Evolutionary conservation across 352 stramenopile genomes (phyloP), one percentile per base, ranked within the genome.

Genomic region (Saprolegnia parasitica): DNA sequence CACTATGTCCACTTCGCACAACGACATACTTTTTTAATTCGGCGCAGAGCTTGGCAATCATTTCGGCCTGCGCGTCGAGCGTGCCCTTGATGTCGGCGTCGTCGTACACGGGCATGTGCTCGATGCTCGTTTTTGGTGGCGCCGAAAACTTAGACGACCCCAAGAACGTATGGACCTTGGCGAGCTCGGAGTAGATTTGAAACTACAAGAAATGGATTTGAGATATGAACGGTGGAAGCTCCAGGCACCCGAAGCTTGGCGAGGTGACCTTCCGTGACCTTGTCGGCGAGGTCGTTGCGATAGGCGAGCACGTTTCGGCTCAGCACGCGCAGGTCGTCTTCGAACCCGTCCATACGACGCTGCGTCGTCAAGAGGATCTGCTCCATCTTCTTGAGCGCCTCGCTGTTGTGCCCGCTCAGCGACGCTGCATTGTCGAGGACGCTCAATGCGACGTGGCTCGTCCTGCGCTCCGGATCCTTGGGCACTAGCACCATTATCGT

Each of bases 11-110:
- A 45, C 15, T 13, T 55, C 8, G 13, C 65, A 15, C 50, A 20
- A 13, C 26, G 13, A 39, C 20, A 24, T 37, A 65, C 45, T 49
- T 62, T 56, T 78, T 86, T n/a, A 74, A 23, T 88, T 80, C 71
- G n/a, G 37, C 4, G 21, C 56, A 66, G 4, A 72, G 24, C 26
- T 64, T 55, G 13, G 52, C 56, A 56, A 72, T 66, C 65, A 72
- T 56, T 46, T 73, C 57, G 20, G 60, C 56, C 47, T 73, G 56
- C 23, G 62, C 32, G 37, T 73, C 67, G 20, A 73, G 39, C 23
- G 56, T 55, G 24, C 24, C 23, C 46, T 73, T 73, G 29, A 73
- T 70, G n/a, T 62, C 60, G 2, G 16, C n/a, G 21, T 62, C 56
- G 21, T 65, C 67, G 21, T 70, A 70, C 46, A 61, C 67, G 18